A percentile compares a stretch with the other conserved stretches of the same genome.
Evolutionary conservation across 768 basidiomycete species (phyloP).

Genomic region (Hericium alpestre): DNA sequence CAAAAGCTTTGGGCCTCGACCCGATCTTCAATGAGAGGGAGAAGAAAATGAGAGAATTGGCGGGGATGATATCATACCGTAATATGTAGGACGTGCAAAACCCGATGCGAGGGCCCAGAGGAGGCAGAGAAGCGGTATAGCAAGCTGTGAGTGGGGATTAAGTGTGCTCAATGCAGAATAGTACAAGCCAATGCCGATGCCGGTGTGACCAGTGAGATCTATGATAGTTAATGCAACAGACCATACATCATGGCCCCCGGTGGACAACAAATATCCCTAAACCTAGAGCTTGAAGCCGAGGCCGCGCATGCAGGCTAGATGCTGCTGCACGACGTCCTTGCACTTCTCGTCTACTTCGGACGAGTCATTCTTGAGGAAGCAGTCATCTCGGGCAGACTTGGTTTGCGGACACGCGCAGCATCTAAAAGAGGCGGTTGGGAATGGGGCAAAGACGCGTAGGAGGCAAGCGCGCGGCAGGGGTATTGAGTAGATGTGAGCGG

Average conservation of each 20-base stretch:
- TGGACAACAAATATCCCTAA: not conserved
- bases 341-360: constrained; percentile 69
- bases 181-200: not conserved
- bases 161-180: not conserved
- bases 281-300: constrained; percentile 80
- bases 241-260: too few species aligned
- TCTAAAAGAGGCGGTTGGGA: constrained; percentile 28
- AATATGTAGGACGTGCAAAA: too few species aligned
- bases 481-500: not conserved
- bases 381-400: constrained; percentile 86
- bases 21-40: too few species aligned
- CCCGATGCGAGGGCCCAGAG: too few species aligned
- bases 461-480: not conserved
- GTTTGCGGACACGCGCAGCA: constrained; percentile 96
- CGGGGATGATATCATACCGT: too few species aligned
- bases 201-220: too few species aligned
- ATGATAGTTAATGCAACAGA: too few species aligned
- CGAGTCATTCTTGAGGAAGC: constrained; percentile 70
- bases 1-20: too few species aligned
- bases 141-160: not conserved
- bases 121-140: too few species aligned
- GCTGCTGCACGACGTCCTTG: constrained; percentile 64
- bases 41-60: too few species aligned
- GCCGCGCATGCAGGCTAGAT: constrained; percentile 83
- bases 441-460: not conserved